A percentile compares a stretch with the other conserved stretches of the same genome.
phyloP scores from a whole-genome alignment of 148 eudicot genomes.

The Simmondsia chinensis region DNA sequence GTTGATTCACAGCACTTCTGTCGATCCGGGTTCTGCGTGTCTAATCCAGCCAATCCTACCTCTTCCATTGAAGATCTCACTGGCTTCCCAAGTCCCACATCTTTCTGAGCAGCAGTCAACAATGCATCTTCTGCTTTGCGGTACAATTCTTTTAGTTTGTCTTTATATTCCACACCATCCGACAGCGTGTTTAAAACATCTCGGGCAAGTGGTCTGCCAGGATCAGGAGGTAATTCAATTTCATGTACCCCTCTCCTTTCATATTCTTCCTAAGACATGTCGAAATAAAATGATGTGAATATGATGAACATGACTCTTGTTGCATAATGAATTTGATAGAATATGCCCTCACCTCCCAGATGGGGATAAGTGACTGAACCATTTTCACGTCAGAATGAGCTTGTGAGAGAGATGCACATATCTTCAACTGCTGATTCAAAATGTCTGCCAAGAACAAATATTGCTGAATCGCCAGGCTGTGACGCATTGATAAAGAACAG shows the following conservation, averaged over 20 bases:
- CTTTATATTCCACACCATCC: conserved; percentile 37
- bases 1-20: conserved; percentile 15
- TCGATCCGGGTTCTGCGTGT: conserved; percentile 5
- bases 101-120: conserved; percentile 16
- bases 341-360: conserved; percentile 76
- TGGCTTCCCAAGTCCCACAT: conserved; percentile 12
- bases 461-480: neutral
- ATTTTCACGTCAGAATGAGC: conserved; percentile 59
- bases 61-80: conserved; percentile 14
- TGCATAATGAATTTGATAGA: neutral
- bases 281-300: neutral
- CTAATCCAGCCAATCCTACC: conserved; percentile 17
- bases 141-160: conserved; percentile 35
- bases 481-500: too few relatives aligned
- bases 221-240: conserved; percentile 29
- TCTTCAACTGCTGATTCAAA: conserved; percentile 63
- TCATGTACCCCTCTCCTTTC: conserved; percentile 63
- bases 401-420: conserved; percentile 79
- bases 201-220: conserved; percentile 58
- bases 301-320: conserved; percentile 1
- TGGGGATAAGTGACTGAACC: conserved; percentile 94
- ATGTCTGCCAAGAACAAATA: conserved; percentile 45
- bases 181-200: conserved; percentile 57
- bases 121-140: conserved; percentile 19
- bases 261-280: conserved; percentile 64